Percentiles rank a stretch among this genome's conserved stretches.
phyloP scores from a whole-genome alignment of 2,329 filamentous ascomycete species.

The Tothia fuscella region DNA sequence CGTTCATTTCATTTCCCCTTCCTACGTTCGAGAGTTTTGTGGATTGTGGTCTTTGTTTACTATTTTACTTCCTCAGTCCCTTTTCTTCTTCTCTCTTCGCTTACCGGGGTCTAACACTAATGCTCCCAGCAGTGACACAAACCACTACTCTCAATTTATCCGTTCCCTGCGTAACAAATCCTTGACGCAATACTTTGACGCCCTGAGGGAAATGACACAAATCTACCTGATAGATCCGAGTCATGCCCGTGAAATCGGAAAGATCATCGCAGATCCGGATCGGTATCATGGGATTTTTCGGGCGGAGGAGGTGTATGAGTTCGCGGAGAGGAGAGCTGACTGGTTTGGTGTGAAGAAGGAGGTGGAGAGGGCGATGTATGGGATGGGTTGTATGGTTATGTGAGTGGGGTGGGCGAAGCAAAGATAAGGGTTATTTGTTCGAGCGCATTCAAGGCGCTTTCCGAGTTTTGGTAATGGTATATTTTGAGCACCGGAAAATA shows the following conservation, averaged over 20 bases:
- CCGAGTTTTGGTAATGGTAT: too few species aligned
- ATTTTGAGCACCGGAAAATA: too few species aligned
- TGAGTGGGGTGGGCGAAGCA: too few species aligned
- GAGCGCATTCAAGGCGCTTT: too few species aligned
- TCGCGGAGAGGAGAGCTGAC: constrained; percentile 83
- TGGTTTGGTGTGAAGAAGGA: constrained; percentile 84
- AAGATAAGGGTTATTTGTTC: too few species aligned
- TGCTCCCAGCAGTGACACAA: constrained; percentile 83
- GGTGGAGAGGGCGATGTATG: constrained; percentile 96
- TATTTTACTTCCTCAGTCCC: not conserved
- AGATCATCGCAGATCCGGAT: constrained; percentile 83
- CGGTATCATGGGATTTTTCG: constrained; percentile 87
- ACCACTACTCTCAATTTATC: constrained; percentile 80
- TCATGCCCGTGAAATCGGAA: constrained; percentile 88
- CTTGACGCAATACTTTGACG: constrained; percentile 79
- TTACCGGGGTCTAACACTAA: not conserved
- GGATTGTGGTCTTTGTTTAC: too few species aligned
- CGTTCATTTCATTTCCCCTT: not conserved
- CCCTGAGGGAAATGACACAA: constrained; percentile 82
- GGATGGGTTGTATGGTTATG: constrained; percentile 79
- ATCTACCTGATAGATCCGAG: constrained; percentile 83
- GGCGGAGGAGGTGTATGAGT: constrained; percentile 95
- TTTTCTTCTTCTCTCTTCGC: not conserved
- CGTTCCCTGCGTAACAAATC: constrained; percentile 70
- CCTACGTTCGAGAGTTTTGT: not conserved